Conservation (phyloP, 225 moss, liverwort and hornwort genomes). For the Sphagnum contortum region DNA sequence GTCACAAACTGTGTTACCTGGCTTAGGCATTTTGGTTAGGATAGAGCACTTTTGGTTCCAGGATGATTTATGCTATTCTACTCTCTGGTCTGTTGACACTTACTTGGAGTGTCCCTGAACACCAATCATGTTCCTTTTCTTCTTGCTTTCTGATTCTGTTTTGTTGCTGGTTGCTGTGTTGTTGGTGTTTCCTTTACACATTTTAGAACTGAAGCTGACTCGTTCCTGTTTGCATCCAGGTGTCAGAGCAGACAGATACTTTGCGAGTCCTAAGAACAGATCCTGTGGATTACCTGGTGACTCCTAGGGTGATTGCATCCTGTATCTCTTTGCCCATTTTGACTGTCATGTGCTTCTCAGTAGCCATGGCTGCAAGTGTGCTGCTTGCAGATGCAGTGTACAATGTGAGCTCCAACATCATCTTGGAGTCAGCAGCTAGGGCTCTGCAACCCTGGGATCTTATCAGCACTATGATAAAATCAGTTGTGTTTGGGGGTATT, state of each 20-base stretch:
- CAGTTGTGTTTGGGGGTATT: slow-evolving; percentile 88
- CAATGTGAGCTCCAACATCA: slow-evolving; percentile 95
- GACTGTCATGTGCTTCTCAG: slow-evolving; percentile 90
- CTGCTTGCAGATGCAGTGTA: slow-evolving; percentile 94
- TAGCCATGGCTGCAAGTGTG: slow-evolving; percentile 96
- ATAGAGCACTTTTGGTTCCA: no score
- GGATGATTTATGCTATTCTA: no score
- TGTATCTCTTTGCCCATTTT: slow-evolving; percentile 90
- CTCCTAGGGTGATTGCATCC: slow-evolving; percentile 91
- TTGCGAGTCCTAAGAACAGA: slow-evolving; percentile 89
- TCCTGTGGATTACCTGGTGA: slow-evolving; percentile 95
- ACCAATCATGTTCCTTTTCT: no score
- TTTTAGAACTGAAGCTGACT: no score
- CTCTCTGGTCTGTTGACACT: no score
- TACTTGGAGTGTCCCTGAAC: no score
- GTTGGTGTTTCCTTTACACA: no score
- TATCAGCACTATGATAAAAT: slow-evolving; percentile 90
- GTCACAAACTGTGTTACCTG: no score
- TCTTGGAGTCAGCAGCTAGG: slow-evolving; percentile 94
- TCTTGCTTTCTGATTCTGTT: no score
- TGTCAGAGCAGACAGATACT: slow-evolving; percentile 97
- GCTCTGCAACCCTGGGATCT: slow-evolving; percentile 98
- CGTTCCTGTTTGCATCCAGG: slow-evolving; percentile 23
- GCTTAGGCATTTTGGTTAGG: no score
- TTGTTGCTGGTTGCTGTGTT: no score